phyloP scores from a whole-genome alignment of 805 yeast genomes.

The Yamadazyma sp. region DNA sequence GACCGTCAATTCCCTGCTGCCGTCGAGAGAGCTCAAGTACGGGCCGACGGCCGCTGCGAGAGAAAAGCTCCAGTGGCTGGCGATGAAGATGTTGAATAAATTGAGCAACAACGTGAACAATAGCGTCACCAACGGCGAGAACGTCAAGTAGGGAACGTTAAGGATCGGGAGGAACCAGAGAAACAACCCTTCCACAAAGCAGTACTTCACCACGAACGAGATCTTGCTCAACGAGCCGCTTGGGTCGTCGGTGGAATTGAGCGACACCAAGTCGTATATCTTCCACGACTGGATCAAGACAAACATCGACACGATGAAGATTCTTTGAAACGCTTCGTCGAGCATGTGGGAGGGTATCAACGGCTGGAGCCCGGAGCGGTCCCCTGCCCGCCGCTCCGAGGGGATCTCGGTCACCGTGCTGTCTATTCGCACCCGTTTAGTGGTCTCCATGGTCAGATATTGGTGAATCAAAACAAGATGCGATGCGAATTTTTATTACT shows the following conservation, averaged over 20 bases:
- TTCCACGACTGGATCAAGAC: constrained; percentile 84
- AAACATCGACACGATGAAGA: constrained; percentile 64
- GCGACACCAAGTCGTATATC: constrained; percentile 62
- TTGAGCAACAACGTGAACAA: constrained; percentile 48
- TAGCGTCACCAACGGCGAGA: constrained; percentile 56
- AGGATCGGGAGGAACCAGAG: constrained; percentile 71
- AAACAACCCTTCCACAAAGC: constrained; percentile 68
- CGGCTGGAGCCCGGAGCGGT: constrained; percentile 4
- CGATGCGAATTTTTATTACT: constrained; percentile 7
- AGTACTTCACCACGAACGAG: constrained; percentile 67
- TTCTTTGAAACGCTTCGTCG: constrained; percentile 76
- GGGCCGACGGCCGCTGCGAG: constrained; percentile 37
- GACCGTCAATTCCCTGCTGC: constrained; percentile 50
- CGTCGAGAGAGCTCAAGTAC: constrained; percentile 42
- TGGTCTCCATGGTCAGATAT: constrained; percentile 2
- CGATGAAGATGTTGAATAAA: constrained; percentile 52
- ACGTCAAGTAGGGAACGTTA: constrained; percentile 72
- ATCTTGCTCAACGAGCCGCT: constrained; percentile 47
- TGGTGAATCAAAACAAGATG: constrained; percentile 5
- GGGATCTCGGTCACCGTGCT: constrained; percentile 13
- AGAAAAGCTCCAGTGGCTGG: constrained; percentile 52
- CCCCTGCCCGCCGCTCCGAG: not conserved
- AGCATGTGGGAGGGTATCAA: constrained; percentile 64
- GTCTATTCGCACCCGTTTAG: constrained; percentile 16
- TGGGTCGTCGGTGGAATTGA: constrained; percentile 46